Percentiles rank a stretch among this genome's conserved stretches.
Evolutionary conservation across 2,329 filamentous ascomycete genomes (phyloP).

Genomic region (Emergomyces pasteurianus): DNA sequence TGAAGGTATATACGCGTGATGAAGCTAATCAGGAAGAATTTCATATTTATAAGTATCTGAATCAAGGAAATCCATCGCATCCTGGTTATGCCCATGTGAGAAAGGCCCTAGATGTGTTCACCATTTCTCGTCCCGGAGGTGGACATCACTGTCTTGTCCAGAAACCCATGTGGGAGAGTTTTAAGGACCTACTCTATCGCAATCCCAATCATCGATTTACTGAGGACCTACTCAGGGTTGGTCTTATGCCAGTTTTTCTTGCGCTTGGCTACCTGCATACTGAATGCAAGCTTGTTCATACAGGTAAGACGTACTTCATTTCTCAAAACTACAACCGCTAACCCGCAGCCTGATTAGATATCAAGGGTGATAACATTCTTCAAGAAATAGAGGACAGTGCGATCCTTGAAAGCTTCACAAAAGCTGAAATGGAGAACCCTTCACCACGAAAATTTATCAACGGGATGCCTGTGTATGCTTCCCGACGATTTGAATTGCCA

Average conservation of each 20-base stretch:
- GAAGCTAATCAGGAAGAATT: conserved; percentile 16
- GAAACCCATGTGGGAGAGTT: conserved; percentile 31
- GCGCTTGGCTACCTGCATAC: conserved; percentile 21
- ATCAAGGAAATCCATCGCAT: conserved; percentile 15
- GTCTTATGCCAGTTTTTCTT: no score
- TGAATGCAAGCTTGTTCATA: conserved; percentile 35
- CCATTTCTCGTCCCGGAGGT: conserved; percentile 16
- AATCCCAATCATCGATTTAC: conserved; percentile 28
- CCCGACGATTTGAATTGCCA: conserved; percentile 23
- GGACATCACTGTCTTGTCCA: conserved; percentile 24
- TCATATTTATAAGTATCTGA: conserved; percentile 19
- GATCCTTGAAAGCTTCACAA: conserved; percentile 25
- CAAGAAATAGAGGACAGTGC: conserved; percentile 24
- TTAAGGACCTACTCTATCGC: conserved; percentile 26
- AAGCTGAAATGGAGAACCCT: conserved; percentile 25
- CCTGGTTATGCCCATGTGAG: conserved; percentile 20
- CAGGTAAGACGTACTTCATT: conserved; percentile 19
- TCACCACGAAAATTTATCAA: conserved; percentile 26
- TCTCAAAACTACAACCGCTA: not conserved
- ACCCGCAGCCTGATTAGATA: conserved; percentile 19
- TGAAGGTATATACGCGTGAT: no score
- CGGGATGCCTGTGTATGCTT: conserved; percentile 23
- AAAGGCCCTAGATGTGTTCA: conserved; percentile 22
- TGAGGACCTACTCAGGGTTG: conserved; percentile 23
- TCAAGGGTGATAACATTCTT: conserved; percentile 34